Conservation (phyloP, 768 basidiomycete species). For the Thelephora aurantiotincta region DNA sequence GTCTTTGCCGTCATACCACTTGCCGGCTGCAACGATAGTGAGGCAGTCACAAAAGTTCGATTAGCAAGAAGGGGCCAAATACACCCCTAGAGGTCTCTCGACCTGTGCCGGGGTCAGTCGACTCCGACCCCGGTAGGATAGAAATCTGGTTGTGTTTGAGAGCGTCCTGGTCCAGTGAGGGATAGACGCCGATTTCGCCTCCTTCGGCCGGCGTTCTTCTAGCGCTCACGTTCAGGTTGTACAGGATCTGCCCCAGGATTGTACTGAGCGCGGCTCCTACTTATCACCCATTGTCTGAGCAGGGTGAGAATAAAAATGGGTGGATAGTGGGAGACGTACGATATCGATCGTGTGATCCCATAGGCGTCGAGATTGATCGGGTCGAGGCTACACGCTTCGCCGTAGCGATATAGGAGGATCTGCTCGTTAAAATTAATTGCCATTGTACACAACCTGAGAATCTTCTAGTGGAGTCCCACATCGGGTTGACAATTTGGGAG, state of each 20-base stretch:
- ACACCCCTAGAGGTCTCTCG: slow-evolving; percentile 14
- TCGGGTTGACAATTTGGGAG: slow-evolving; percentile 77
- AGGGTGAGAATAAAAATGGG: too few species aligned
- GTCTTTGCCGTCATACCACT: too few species aligned
- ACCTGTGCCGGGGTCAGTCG: slow-evolving; percentile 12
- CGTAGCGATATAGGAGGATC: slow-evolving; percentile 83
- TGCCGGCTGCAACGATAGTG: too few species aligned
- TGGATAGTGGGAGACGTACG: slow-evolving; percentile 22
- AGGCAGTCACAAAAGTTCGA: too few species aligned
- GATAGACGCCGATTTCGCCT: slow-evolving; percentile 49
- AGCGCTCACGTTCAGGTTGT: slow-evolving; percentile 73
- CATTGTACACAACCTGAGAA: slow-evolving; percentile 75
- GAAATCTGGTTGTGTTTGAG: slow-evolving; percentile 48
- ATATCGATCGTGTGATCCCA: slow-evolving; percentile 79
- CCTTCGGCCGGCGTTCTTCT: slow-evolving; percentile 62
- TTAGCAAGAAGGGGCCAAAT: slow-evolving; percentile 41
- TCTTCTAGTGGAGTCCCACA: slow-evolving; percentile 49
- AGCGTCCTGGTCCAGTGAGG: slow-evolving; percentile 55
- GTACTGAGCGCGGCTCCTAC: slow-evolving; percentile 50
- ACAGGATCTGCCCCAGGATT: slow-evolving; percentile 62
- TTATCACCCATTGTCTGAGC: slow-evolving; percentile 15
- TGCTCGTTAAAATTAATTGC: slow-evolving; percentile 77
- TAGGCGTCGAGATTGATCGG: slow-evolving; percentile 70
- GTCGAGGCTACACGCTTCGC: slow-evolving; percentile 67
- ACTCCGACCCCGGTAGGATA: slow-evolving; percentile 36